Conservation (phyloP, 176 grass and related monocot species). For the Cenchrus purpureus region DNA sequence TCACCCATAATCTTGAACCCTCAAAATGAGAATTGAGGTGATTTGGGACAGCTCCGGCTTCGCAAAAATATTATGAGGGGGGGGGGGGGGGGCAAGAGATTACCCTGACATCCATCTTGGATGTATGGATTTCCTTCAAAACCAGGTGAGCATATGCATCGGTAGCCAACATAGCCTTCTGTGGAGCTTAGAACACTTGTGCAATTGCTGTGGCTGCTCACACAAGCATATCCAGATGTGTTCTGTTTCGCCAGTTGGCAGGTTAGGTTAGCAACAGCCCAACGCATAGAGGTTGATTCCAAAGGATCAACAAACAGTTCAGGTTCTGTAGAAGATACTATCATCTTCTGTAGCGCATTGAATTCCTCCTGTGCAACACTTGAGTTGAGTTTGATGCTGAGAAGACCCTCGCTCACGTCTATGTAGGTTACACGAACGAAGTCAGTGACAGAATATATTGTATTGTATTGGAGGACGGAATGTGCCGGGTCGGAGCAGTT, state of each 20-base stretch:
- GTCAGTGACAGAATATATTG: too few species aligned
- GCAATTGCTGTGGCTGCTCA: neutral
- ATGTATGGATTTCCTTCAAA: neutral
- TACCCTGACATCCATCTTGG: neutral
- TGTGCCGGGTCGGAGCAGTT: neutral
- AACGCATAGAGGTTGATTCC: neutral
- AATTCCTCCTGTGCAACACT: neutral
- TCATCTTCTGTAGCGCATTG: neutral
- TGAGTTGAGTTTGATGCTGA: neutral
- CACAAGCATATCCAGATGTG: neutral
- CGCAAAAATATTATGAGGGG: too few species aligned
- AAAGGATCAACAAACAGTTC: neutral
- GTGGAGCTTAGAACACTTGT: neutral
- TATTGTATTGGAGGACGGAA: neutral
- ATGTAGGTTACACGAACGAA: neutral
- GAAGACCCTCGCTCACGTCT: neutral
- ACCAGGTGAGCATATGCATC: neutral
- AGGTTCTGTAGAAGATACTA: neutral
- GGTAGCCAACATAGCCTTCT: neutral
- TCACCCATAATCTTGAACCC: too few species aligned
- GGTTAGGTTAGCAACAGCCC: slow-evolving; percentile 9
- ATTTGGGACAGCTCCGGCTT: too few species aligned
- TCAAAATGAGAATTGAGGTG: too few species aligned
- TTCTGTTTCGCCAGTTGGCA: neutral
- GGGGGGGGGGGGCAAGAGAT: too few species aligned